Base-by-base conservation (phyloP, 2,329 filamentous ascomycete genomes). In the Sporothrix dimorphospora region DNA sequence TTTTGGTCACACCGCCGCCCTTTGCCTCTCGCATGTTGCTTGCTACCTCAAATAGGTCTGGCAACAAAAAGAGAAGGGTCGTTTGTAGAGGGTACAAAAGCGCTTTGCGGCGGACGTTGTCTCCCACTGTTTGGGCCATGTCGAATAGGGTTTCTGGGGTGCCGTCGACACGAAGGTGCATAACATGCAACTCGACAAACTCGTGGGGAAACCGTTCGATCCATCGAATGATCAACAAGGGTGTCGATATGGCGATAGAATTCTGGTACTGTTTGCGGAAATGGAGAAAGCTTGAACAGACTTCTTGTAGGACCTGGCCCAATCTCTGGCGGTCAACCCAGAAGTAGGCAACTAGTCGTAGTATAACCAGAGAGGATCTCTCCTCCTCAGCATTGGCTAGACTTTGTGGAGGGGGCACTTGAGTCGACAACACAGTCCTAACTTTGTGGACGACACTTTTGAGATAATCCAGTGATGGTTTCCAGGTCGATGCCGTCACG, bases 21-120 rank as follows among this genome's bases (percentile, higher is more conserved):
- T 90, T 91, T 40, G 85, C 85, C 74, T 91, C 89, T 72, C 89
- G 85, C 78, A 92, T 83, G 78, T 90, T 90, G 79, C 89, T 90
- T 34, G 89, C 90, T 45, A 91, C 88, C 79, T 91, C 89, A 75
- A 92, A 92, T 6, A 92, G 88, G 75, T 92, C 90, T 4, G 90
- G 90, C 9, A 91, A 81, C 9, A 92, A 82, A 72, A 92, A 86
- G 11, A 92, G 80, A 4, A 92, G 80, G 14, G 86, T 85, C 1
- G 85, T 89, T 77, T 92, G 90, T 69, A 92, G 82, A 19, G 90
- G 89, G 75, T 86, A 90, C 24, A 91, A 81, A 42, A 88, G 81
- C 3, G 83, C 83, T 75, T 85, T 88, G 65, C 86, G 84, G 74
- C 85, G 85, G 49, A 83, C 84, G 71, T 85, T 87, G 77, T 91